Conservation (phyloP, 169 alveolate genomes). For the Pseudocohnilembus persalinus region DNA sequence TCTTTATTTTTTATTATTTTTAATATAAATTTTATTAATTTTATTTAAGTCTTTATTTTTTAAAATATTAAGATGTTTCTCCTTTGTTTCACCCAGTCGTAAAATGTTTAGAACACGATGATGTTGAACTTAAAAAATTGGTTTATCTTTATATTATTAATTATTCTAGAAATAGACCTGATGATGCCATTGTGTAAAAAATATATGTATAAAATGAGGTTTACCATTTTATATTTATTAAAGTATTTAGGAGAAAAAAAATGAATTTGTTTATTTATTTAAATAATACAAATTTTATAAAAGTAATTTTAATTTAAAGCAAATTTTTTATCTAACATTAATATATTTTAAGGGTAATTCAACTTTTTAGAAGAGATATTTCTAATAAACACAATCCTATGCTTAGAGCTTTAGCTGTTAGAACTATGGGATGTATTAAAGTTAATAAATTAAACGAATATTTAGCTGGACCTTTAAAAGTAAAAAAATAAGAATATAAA, state of each 20-base stretch:
- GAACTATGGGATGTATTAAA: conserved; percentile 98
- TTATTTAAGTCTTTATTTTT: not conserved
- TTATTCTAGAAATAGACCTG: conserved; percentile 98
- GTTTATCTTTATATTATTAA: conserved; percentile 95
- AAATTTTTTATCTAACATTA: no score
- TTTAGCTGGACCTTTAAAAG: conserved; percentile 93
- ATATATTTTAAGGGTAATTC: conserved; percentile 95
- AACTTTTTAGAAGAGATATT: conserved; percentile 96
- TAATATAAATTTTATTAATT: no score
- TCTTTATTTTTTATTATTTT: no score
- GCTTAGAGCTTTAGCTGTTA: conserved; percentile 96
- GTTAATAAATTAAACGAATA: conserved; percentile 93
- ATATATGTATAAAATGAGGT: no score
- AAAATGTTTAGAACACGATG: conserved; percentile 97
- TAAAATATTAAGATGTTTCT: conserved; percentile 91
- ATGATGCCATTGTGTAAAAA: conserved; percentile 91
- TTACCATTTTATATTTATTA: no score
- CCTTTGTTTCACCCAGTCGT: conserved; percentile 98
- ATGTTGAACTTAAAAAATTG: conserved; percentile 96
- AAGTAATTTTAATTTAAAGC: no score
- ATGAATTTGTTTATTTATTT: no score
- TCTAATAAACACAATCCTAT: conserved; percentile 86
- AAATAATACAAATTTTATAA: no score
- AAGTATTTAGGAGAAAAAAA: no score
- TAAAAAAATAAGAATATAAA: no score